Percentiles rank a stretch among this genome's conserved stretches.
These are phyloP conservation scores for Phalaenopsis aphrodite DNA, from an alignment of 106 monocot species.

Conservation along the genomic window DNA sequence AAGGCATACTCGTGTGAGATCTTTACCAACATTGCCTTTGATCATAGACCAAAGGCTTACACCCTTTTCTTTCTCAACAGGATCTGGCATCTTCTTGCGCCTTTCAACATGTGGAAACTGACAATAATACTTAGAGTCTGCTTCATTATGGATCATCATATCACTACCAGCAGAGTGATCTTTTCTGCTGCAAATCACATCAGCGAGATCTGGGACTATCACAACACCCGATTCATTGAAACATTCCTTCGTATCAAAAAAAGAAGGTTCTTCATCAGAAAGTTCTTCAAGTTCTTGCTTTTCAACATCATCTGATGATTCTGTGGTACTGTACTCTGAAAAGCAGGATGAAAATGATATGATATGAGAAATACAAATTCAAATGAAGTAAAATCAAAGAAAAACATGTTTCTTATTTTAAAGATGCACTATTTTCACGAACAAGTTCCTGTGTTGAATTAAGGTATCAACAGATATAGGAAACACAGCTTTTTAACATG, in stretches of 20 bases:
- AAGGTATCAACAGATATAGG: not conserved
- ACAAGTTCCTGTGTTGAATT: not conserved
- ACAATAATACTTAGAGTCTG: not conserved
- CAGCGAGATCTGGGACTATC: not conserved
- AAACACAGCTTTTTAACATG: not conserved
- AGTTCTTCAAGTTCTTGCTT: slow-evolving; percentile 75
- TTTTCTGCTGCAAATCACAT: not conserved
- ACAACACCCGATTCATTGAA: slow-evolving; percentile 36
- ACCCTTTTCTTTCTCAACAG: slow-evolving; percentile 77
- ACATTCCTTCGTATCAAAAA: slow-evolving; percentile 60
- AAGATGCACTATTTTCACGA: not conserved
- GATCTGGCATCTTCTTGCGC: slow-evolving; percentile 62
- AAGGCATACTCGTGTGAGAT: slow-evolving; percentile 86
- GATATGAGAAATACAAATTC: not conserved
- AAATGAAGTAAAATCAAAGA: not conserved
- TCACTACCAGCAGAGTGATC: slow-evolving; percentile 4
- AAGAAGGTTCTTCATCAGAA: slow-evolving; percentile 60
- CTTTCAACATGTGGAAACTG: slow-evolving; percentile 32
- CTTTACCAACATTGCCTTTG: slow-evolving; percentile 93
- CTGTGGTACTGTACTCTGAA: slow-evolving; percentile 87
- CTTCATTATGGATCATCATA: slow-evolving; percentile 7
- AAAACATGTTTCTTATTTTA: not conserved
- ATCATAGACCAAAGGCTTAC: slow-evolving; percentile 95
- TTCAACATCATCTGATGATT: slow-evolving; percentile 91
- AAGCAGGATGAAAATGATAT: not conserved